Evolutionary conservation across 805 yeast species (phyloP), one percentile per base, ranked within the genome.

Genomic region (Suhomyces canberraensis): DNA sequence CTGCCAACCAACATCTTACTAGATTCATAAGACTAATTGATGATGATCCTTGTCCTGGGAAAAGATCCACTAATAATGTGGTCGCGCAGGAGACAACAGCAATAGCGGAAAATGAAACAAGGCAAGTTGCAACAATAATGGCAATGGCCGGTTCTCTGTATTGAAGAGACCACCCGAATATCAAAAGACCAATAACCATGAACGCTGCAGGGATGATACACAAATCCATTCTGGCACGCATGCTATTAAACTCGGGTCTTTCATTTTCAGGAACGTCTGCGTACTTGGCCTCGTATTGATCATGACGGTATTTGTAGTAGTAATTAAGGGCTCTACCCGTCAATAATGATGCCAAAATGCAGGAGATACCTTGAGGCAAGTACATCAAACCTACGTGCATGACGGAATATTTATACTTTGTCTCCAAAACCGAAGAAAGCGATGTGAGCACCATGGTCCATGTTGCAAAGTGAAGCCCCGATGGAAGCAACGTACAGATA

Each of bases 131-230:
- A 1, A 85, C 71, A 15, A 85, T 60, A 4, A 84, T 76, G 0
- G 77, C 74, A 1, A 80, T 67, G 20, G 79, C 58, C 21, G 69
- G 66, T 4, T 71, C 68, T 17, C 64, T 56, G 21, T 58, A 59
- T 26, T 75, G 64, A 11, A 85, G 48, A 40, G 87, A 76, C 95
- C 95, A 87, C 1, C 95, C 95, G 55, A 74, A 84, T 14, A 79
- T 58, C 2, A 81, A 39, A 0, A 76, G 48, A 4, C 74, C 70
- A 0, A 67, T 67, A 18, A 56, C 44, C 7, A 73, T 51, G 4
- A 75, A 43, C 2, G 66, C 22, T 2, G 75, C 56, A 2, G 83
- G 76, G 9, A 69, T 39, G 4, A 58, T 31, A n/a, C 53, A 39
- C 5, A 73, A 62, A 11, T 66, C 60, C 6, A 83, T 48, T 39